Evolutionary conservation across 1,139 yeast species (phyloP).

Genomic region (Taphrina deformans): DNA sequence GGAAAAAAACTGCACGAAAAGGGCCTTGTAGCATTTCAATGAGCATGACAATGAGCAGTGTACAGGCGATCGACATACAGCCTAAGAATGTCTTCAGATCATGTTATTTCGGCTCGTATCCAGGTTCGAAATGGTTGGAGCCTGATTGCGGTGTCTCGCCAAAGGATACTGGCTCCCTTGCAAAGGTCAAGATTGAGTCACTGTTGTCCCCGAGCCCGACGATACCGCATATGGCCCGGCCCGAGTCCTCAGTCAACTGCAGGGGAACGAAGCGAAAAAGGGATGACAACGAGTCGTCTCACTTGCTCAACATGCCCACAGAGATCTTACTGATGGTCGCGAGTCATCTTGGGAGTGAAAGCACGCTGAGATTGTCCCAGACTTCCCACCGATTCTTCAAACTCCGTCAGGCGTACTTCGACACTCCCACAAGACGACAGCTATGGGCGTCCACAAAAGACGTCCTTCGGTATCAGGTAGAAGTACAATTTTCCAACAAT

Average conservation of each 20-base stretch:
- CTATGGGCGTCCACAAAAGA: not conserved
- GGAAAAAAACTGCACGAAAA: too few relatives aligned
- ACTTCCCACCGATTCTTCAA: not conserved
- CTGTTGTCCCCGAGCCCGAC: conserved; percentile 1
- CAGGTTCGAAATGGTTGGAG: not conserved
- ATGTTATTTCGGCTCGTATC: not conserved
- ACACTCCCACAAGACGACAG: not conserved
- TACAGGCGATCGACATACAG: not conserved
- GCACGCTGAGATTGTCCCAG: not conserved
- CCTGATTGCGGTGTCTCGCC: not conserved
- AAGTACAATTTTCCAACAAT: not conserved
- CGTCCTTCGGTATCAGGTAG: not conserved
- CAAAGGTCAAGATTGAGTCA: not conserved
- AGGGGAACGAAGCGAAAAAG: not conserved
- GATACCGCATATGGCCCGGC: not conserved
- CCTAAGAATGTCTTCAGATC: not conserved
- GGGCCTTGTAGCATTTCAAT: too few relatives aligned
- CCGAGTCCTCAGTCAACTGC: not conserved
- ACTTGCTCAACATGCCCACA: not conserved
- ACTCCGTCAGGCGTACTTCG: not conserved
- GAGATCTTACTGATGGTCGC: not conserved
- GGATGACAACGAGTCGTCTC: not conserved
- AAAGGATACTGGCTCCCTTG: not conserved
- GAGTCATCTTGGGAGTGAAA: not conserved
- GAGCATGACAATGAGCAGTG: not conserved